These are phyloP conservation scores for Geotrichum reessii DNA, from an alignment of 1,139 yeast species.

Conservation along the genomic window DNA sequence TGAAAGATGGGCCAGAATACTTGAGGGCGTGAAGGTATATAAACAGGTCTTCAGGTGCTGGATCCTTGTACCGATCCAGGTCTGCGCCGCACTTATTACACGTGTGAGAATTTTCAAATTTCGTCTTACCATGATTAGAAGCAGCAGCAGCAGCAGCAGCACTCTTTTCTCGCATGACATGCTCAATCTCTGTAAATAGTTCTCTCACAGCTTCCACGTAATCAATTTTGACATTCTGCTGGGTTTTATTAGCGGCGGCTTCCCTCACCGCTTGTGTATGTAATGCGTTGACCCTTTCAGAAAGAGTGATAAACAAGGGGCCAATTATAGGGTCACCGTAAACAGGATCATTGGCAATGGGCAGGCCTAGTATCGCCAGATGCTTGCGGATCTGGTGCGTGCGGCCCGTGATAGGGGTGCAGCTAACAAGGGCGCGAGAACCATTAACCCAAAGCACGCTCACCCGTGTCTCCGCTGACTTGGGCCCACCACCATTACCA, in stretches of 20 bases:
- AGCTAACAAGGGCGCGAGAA: constrained; percentile 48
- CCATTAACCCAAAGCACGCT: constrained; percentile 31
- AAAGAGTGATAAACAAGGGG: neutral
- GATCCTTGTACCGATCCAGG: constrained; percentile 21
- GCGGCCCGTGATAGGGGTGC: constrained; percentile 67
- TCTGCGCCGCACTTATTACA: constrained; percentile 7
- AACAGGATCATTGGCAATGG: constrained; percentile 63
- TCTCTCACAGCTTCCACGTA: neutral
- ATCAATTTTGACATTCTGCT: neutral
- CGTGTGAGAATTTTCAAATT: neutral
- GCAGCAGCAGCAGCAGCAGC: neutral
- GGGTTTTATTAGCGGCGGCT: neutral
- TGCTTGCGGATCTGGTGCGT: constrained; percentile 79
- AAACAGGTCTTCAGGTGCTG: constrained; percentile 38
- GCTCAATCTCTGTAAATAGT: neutral
- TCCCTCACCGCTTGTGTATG: neutral
- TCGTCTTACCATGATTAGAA: neutral
- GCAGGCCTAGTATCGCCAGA: constrained; percentile 56
- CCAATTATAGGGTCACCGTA: constrained; percentile 33
- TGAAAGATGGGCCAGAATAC: neutral
- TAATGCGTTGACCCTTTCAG: neutral
- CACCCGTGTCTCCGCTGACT: constrained; percentile 43
- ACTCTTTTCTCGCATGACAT: neutral
- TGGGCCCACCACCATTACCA: constrained; percentile 18
- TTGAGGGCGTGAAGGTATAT: constrained; percentile 56